Percentiles rank a stretch among this genome's conserved stretches.
Evolutionary conservation across 2,329 filamentous ascomycete species (phyloP).

Genomic region (Hyphodiscus sp.): DNA sequence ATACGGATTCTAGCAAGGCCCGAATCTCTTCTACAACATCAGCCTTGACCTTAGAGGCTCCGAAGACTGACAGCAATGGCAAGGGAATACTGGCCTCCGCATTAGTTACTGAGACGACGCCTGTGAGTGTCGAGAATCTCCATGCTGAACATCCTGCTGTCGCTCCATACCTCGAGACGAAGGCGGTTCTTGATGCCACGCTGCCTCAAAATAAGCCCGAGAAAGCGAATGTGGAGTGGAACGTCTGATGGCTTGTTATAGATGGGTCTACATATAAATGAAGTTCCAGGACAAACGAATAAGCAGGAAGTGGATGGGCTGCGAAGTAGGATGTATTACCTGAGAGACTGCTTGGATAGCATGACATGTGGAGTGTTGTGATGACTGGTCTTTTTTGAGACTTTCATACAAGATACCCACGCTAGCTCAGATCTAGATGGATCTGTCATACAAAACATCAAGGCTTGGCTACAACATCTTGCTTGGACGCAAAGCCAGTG

Average conservation of each 20-base stretch:
- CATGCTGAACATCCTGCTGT: neutral
- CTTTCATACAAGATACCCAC: too few relatives aligned
- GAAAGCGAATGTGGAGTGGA: neutral
- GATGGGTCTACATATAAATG: neutral
- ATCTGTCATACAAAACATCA: neutral
- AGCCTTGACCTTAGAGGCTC: neutral
- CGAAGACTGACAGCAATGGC: neutral
- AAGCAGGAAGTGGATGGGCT: neutral
- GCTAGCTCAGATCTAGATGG: neutral
- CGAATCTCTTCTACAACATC: neutral
- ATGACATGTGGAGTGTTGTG: too few relatives aligned
- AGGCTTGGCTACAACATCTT: neutral
- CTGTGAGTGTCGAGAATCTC: neutral
- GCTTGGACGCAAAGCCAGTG: neutral
- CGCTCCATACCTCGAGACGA: neutral
- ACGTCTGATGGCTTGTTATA: neutral
- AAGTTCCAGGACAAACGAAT: neutral
- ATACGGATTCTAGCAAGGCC: conserved; percentile 4
- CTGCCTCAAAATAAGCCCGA: conserved; percentile 9
- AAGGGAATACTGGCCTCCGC: neutral
- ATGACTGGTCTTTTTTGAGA: too few relatives aligned
- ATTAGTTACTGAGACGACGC: neutral
- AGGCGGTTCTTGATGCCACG: conserved; percentile 8
- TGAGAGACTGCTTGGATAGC: too few relatives aligned
- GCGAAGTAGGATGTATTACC: too few relatives aligned